phyloP scores from a whole-genome alignment of 352 stramenopile genomes.

The Pythium phragmitis region DNA sequence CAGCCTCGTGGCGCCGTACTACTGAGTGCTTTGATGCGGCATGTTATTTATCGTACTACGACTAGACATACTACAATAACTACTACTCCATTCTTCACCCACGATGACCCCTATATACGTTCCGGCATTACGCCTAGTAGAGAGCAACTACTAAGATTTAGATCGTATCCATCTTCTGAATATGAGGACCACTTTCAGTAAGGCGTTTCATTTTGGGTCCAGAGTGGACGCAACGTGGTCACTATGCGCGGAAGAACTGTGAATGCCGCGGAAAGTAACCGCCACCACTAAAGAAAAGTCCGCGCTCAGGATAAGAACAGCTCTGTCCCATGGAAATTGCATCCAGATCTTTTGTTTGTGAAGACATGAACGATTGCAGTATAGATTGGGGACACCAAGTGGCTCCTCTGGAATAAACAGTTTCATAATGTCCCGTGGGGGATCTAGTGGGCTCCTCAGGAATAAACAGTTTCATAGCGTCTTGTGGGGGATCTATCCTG shows the following conservation, averaged over 20 bases:
- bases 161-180: neutral
- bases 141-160: neutral
- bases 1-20: constrained; percentile 24
- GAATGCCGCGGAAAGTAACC: neutral
- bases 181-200: neutral
- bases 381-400: no score
- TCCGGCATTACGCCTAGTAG: neutral
- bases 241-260: neutral
- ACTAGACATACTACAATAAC: neutral
- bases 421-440: no score
- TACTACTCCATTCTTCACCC: neutral
- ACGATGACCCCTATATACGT: neutral
- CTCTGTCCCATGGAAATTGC: constrained; percentile 1
- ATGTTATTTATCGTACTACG: constrained; percentile 21
- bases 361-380: no score
- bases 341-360: no score
- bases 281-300: neutral
- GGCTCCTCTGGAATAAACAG: no score
- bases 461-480: constrained; percentile 2
- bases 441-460: neutral
- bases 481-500: neutral
- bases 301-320: constrained; percentile 1
- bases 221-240: neutral
- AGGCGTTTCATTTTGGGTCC: neutral
- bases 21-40: neutral